Evolutionary conservation across 345 rosid genomes (phyloP).

Genomic region (Punica granatum): DNA sequence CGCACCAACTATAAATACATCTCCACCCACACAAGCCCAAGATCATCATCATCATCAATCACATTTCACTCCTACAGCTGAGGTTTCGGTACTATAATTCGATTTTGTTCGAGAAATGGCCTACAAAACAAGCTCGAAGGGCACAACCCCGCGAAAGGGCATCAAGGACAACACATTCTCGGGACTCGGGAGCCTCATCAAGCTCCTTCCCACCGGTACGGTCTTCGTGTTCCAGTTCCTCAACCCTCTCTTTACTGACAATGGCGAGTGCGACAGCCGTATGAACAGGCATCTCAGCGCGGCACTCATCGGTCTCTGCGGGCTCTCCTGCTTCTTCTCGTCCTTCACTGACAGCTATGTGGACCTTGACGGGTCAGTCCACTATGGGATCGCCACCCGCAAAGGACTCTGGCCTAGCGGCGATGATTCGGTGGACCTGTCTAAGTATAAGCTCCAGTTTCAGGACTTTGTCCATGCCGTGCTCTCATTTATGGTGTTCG

Average conservation of each 20-base stretch:
- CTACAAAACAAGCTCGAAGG: neutral
- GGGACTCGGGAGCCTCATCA: slow-evolving; percentile 60
- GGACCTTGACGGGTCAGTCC: slow-evolving; percentile 34
- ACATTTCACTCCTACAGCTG: no score
- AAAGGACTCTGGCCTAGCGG: slow-evolving; percentile 60
- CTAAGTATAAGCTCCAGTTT: slow-evolving; percentile 41
- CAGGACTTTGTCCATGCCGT: slow-evolving; percentile 60
- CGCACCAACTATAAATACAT: no score
- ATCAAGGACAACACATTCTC: slow-evolving; percentile 31
- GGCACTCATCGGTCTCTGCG: slow-evolving; percentile 49
- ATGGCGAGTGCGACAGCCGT: slow-evolving; percentile 47
- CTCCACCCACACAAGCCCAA: slow-evolving; percentile 2
- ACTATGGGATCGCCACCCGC: slow-evolving; percentile 49
- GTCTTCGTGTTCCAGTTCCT: slow-evolving; percentile 76
- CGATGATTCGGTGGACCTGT: slow-evolving; percentile 32
- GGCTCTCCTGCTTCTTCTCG: slow-evolving; percentile 54
- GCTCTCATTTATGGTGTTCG: slow-evolving; percentile 47
- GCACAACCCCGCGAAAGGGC: neutral
- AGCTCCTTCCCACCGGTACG: slow-evolving; percentile 86
- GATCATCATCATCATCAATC: no score
- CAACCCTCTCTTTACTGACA: slow-evolving; percentile 66
- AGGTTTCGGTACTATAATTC: slow-evolving; percentile 10
- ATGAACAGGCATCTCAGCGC: slow-evolving; percentile 40
- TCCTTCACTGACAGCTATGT: slow-evolving; percentile 69
- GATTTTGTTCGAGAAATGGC: slow-evolving; percentile 5